Evolutionary conservation across 2,329 filamentous ascomycete genomes (phyloP).

Genomic region (Emericellopsis atlantica): DNA sequence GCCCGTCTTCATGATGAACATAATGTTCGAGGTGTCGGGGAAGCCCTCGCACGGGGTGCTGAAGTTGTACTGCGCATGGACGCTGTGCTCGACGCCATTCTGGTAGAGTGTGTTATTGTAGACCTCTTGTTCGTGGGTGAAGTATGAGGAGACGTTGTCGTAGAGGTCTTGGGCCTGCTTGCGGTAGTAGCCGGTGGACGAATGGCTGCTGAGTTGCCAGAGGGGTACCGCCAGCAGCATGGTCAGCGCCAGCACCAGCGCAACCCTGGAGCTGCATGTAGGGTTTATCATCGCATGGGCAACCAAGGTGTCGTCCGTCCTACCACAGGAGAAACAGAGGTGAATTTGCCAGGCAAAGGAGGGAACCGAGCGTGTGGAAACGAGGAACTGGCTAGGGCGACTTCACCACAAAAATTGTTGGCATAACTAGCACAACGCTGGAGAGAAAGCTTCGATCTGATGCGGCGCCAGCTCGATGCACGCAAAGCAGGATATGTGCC

Average conservation of each 20-base stretch:
- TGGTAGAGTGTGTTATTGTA: conserved; percentile 27
- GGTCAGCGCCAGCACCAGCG: conserved; percentile 13
- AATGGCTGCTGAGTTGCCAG: conserved; percentile 14
- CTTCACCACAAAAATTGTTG: no score
- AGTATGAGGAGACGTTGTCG: conserved; percentile 15
- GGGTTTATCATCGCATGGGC: background rate
- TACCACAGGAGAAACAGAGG: no score
- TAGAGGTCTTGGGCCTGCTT: conserved; percentile 11
- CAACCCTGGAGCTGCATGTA: conserved; percentile 13
- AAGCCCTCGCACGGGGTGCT: conserved; percentile 22
- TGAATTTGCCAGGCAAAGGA: background rate
- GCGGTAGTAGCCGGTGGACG: conserved; percentile 9
- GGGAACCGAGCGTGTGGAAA: no score
- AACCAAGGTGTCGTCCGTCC: background rate
- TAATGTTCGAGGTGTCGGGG: conserved; percentile 29
- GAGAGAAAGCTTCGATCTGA: no score
- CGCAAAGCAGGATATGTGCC: no score
- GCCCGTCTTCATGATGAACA: conserved; percentile 45
- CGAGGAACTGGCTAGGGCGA: no score
- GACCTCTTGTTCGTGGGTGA: conserved; percentile 11
- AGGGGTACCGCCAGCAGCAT: conserved; percentile 16
- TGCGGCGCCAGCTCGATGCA: no score
- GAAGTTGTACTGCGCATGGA: conserved; percentile 22
- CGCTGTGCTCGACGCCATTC: conserved; percentile 17
- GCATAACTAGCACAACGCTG: no score